phyloP scores from a whole-genome alignment of 805 yeast species.

The Cyberlindnera americana region DNA sequence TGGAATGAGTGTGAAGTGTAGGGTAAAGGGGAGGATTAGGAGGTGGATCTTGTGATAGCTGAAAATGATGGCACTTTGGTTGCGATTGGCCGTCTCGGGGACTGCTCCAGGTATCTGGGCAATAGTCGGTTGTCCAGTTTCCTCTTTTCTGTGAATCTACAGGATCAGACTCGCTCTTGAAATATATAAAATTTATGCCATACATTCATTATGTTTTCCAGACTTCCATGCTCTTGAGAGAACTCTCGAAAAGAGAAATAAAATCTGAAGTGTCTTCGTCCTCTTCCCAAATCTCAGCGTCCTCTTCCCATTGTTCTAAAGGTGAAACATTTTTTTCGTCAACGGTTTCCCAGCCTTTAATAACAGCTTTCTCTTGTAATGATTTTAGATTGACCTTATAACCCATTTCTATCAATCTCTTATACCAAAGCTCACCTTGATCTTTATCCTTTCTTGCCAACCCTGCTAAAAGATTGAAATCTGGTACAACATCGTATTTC shows the following conservation, averaged over 20 bases:
- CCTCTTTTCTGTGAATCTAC: too few species aligned
- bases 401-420: constrained; percentile 11
- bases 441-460: constrained; percentile 11
- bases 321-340: constrained; percentile 1
- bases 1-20: too few species aligned
- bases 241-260: neutral
- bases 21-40: too few species aligned
- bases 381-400: constrained; percentile 1
- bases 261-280: constrained; percentile 1
- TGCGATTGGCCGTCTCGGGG: too few species aligned
- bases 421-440: constrained; percentile 12
- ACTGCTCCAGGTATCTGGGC: too few species aligned
- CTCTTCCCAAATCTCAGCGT: constrained; percentile 5
- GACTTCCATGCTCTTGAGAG: neutral
- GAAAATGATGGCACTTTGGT: too few species aligned
- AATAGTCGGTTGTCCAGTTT: too few species aligned
- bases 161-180: too few species aligned
- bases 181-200: too few species aligned
- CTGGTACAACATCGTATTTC: constrained; percentile 10
- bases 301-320: constrained; percentile 7
- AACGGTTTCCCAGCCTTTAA: constrained; percentile 10
- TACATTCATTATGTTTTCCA: too few species aligned
- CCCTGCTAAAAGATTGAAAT: constrained; percentile 16
- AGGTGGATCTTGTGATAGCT: too few species aligned
- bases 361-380: constrained; percentile 7